phyloP scores from a whole-genome alignment of 495 filamentous ascomycete genomes.

The Acidomyces sp. region DNA sequence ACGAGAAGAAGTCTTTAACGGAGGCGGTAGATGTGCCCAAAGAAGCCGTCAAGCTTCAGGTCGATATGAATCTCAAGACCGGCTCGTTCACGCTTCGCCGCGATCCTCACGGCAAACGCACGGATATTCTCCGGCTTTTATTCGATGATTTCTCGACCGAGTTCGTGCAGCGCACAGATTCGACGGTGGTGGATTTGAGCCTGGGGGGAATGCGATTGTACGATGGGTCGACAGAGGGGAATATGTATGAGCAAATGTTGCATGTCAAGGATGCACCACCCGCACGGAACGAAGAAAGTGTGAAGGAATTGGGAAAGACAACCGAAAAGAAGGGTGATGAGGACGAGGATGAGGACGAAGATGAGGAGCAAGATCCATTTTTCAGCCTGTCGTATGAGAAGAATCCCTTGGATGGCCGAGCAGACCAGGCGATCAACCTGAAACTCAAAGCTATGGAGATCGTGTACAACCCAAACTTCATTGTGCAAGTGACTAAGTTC shows the following conservation, averaged over 20 bases:
- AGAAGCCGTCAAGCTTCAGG: conserved; percentile 81
- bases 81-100: conserved; percentile 88
- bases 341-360: conserved; percentile 25
- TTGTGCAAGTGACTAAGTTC: conserved; percentile 80
- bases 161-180: conserved; percentile 75
- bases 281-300: conserved; percentile 35
- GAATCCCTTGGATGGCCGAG: conserved; percentile 82
- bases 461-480: conserved; percentile 86
- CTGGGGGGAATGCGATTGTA: conserved; percentile 88
- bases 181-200: conserved; percentile 72
- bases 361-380: conserved; percentile 56
- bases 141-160: conserved; percentile 90
- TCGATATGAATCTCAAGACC: conserved; percentile 77
- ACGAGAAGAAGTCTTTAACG: conserved; percentile 81
- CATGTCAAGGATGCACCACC: conserved; percentile 75
- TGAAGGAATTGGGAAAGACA: conserved; percentile 45
- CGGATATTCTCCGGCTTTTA: conserved; percentile 73
- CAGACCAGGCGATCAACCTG: conserved; percentile 76
- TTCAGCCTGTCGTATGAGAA: conserved; percentile 88
- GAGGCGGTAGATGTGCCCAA: conserved; percentile 79
- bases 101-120: conserved; percentile 64
- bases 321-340: conserved; percentile 23
- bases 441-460: conserved; percentile 93
- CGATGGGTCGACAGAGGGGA: conserved; percentile 85
- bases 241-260: conserved; percentile 84